Conservation (phyloP, 345 rosid species). For the thale cress (Arabidopsis thaliana) region DNA sequence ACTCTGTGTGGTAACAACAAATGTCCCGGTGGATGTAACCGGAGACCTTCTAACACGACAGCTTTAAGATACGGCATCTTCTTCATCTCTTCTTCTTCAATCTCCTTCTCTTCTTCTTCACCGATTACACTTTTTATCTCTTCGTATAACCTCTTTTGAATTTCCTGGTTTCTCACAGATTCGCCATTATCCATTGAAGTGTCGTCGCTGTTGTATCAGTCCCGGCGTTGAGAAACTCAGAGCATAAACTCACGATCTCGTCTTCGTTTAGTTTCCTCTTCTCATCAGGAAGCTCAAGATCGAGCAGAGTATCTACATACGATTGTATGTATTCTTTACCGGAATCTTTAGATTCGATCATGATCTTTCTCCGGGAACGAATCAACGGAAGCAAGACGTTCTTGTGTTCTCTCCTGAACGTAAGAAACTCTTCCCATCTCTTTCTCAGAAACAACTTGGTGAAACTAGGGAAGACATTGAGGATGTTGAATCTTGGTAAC, state of each 20-base stretch:
- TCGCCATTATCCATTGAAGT: background rate
- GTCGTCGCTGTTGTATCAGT: background rate
- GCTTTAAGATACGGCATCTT: conserved; percentile 29
- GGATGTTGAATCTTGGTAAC: conserved; percentile 22
- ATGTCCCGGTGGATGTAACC: conserved; percentile 31
- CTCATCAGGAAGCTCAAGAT: conserved; percentile 26
- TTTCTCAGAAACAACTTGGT: background rate
- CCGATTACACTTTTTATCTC: conserved; percentile 33
- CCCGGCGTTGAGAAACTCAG: background rate
- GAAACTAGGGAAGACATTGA: conserved; percentile 17
- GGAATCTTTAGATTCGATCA: background rate
- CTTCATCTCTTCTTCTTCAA: conserved; percentile 15
- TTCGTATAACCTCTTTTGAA: conserved; percentile 14
- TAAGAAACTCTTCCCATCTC: conserved; percentile 21
- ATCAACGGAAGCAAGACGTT: conserved; percentile 32
- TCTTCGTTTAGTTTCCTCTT: conserved; percentile 33
- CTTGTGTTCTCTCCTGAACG: conserved; percentile 11
- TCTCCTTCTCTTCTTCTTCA: background rate
- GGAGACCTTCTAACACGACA: conserved; percentile 21
- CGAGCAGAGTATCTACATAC: conserved; percentile 40
- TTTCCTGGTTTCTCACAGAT: background rate
- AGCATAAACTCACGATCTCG: conserved; percentile 14
- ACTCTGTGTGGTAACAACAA: conserved; percentile 7
- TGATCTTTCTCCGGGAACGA: conserved; percentile 8
- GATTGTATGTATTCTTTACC: background rate